Evolutionary conservation across 257 asterid genomes (phyloP).

Genomic region (Phtheirospermum japonicum): DNA sequence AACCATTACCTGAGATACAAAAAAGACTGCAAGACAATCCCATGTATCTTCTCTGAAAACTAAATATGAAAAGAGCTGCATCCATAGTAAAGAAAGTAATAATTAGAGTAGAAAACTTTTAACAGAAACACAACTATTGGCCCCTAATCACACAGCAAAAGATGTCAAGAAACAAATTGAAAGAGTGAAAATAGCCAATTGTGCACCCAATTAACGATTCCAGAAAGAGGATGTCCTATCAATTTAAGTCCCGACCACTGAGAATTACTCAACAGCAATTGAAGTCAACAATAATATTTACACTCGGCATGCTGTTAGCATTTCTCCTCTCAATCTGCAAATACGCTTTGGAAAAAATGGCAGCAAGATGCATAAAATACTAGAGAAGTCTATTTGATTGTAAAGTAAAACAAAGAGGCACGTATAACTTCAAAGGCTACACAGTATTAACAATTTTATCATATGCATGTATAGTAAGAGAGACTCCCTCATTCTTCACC

Average conservation of each 20-base stretch:
- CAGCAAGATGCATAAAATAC: no score
- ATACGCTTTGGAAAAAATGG: background rate
- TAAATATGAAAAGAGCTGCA: conserved; percentile 70
- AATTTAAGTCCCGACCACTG: conserved; percentile 3
- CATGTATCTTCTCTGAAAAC: conserved; percentile 53
- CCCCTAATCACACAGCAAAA: conserved; percentile 6
- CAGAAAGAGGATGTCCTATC: conserved; percentile 7
- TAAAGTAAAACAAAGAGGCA: background rate
- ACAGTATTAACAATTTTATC: background rate
- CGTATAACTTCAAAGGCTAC: conserved; percentile 10
- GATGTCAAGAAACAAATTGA: no score
- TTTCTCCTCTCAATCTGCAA: conserved; percentile 1
- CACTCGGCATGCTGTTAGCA: conserved; percentile 13
- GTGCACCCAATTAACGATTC: background rate
- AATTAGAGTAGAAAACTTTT: conserved; percentile 16
- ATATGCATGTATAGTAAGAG: conserved; percentile 21
- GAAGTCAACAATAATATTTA: background rate
- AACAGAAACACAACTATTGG: background rate
- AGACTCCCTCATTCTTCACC: conserved; percentile 5
- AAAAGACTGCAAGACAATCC: conserved; percentile 64
- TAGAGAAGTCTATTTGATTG: no score
- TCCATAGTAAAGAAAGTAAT: conserved; percentile 27
- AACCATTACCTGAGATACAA: conserved; percentile 67
- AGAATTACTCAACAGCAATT: conserved; percentile 1
- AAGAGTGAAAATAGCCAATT: background rate